Conservation (phyloP, 2,329 filamentous ascomycete species). For the Thyridium curvatum region DNA sequence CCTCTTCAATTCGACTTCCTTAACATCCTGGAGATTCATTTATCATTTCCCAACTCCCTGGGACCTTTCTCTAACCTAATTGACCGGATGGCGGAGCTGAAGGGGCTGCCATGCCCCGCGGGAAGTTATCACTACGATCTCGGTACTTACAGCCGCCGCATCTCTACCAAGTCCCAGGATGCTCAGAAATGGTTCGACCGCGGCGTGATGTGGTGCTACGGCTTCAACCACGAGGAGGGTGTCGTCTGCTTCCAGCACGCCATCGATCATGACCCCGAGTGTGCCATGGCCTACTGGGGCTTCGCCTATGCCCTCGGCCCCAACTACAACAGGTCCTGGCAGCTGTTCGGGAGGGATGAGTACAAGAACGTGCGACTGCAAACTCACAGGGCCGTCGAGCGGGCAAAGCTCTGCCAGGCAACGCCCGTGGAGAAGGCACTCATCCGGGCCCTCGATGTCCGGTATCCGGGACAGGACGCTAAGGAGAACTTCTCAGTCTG, state of each 20-base stretch:
- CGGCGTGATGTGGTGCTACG: slow-evolving; percentile 68
- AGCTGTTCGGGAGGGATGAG: slow-evolving; percentile 49
- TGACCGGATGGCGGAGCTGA: too few species aligned
- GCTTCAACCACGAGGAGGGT: slow-evolving; percentile 71
- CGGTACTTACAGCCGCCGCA: slow-evolving; percentile 47
- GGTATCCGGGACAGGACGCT: slow-evolving; percentile 50
- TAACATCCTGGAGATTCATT: too few species aligned
- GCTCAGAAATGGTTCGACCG: slow-evolving; percentile 65
- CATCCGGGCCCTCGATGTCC: slow-evolving; percentile 52
- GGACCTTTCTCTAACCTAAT: too few species aligned
- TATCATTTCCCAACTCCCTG: too few species aligned
- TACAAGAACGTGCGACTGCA: slow-evolving; percentile 13
- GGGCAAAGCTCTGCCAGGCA: slow-evolving; percentile 20
- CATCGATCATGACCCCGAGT: slow-evolving; percentile 44
- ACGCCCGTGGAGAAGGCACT: slow-evolving; percentile 55
- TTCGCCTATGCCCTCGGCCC: slow-evolving; percentile 66
- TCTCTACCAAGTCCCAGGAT: slow-evolving; percentile 43
- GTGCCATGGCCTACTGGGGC: slow-evolving; percentile 63
- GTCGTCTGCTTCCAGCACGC: slow-evolving; percentile 57
- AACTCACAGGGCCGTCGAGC: slow-evolving; percentile 23
- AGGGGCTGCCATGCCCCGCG: too few species aligned
- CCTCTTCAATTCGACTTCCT: too few species aligned
- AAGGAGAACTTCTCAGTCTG: slow-evolving; percentile 40
- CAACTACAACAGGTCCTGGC: slow-evolving; percentile 75
- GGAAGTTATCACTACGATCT: slow-evolving; percentile 42